Conservation (phyloP, 1,284 basidiomycete genomes). For the Acaromyces ingoldii region DNA sequence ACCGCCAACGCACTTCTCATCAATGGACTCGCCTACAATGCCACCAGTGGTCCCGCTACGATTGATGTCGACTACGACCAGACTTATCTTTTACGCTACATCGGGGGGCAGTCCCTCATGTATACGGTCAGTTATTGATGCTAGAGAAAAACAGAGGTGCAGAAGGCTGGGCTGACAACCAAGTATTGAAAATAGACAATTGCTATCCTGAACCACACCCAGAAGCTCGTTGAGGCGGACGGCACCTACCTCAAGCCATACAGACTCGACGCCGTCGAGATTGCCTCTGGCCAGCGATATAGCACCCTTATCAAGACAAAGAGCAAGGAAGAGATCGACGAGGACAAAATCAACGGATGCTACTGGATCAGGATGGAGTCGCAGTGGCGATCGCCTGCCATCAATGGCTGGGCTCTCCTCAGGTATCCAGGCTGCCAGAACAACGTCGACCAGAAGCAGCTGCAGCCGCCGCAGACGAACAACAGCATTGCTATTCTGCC, state of each 20-base stretch:
- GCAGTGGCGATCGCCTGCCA: conserved; percentile 16
- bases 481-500: conserved; percentile 11
- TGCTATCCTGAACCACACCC: conserved; percentile 14
- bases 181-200: background rate
- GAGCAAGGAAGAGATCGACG: conserved; percentile 8
- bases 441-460: background rate
- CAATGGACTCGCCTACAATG: conserved; percentile 26
- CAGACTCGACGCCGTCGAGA: conserved; percentile 18
- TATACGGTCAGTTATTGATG: conserved; percentile 7
- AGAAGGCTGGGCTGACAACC: background rate
- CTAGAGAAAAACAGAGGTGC: background rate
- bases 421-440: conserved; percentile 6
- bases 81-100: conserved; percentile 22
- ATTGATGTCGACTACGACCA: conserved; percentile 28
- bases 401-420: conserved; percentile 11
- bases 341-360: conserved; percentile 18
- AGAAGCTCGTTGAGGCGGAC: conserved; percentile 38
- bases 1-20: conserved; percentile 22
- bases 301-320: conserved; percentile 20
- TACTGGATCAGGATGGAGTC: conserved; percentile 32
- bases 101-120: conserved; percentile 21
- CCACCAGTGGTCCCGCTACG: conserved; percentile 7
- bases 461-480: background rate
- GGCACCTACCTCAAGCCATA: conserved; percentile 23
- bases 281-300: conserved; percentile 36